Base-by-base conservation (phyloP, 345 rosid species). In the Iberis pinnata region DNA sequence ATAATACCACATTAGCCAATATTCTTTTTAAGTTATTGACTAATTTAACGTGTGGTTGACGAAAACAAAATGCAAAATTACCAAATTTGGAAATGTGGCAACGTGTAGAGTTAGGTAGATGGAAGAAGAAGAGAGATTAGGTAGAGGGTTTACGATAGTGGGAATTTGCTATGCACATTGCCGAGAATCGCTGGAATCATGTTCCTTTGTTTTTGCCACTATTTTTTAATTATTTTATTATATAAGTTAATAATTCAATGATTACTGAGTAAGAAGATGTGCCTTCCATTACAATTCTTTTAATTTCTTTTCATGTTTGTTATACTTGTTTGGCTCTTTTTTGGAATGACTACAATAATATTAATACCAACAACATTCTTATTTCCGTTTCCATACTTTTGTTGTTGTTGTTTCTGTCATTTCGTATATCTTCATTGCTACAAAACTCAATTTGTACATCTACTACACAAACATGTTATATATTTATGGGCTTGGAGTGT, bases 151-250 rank as follows among this genome's bases (percentile, higher is more conserved):
- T 40, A 43, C n/a, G 49, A 15, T 43, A 66, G 49, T 67, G 71
- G 65, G 18, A 43, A 58, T 41, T 65, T 65, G 70, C 18, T 14
- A 9, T 51, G 43, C 47, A 58, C 41, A 66, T 44, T 52, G 48
- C 71, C 38, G 44, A 5, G 29, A 51, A 44, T 45, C 56, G 65
- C 56, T 67, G 65, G 50, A 59, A 12, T 27, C 65, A 58, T 59
- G 65, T 66, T 66, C 49, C n/a, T 19, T 59, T 59, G 27, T 66
- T 50, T 22, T 6, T 16, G 0, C 29, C 19, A n/a, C 6, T 14
- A 40, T 22, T 0, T 22, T 22, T 11, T 49, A 3, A 22, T 29
- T 25, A 20, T 43, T 7, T 17, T 18, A 35, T 10, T 49, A 17
- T 50, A 40, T n/a, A 51, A 17, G 18, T 46, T 54, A 40, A 25